Conservation (phyloP, 1,284 basidiomycete species). For the Meripilus lineatus region DNA sequence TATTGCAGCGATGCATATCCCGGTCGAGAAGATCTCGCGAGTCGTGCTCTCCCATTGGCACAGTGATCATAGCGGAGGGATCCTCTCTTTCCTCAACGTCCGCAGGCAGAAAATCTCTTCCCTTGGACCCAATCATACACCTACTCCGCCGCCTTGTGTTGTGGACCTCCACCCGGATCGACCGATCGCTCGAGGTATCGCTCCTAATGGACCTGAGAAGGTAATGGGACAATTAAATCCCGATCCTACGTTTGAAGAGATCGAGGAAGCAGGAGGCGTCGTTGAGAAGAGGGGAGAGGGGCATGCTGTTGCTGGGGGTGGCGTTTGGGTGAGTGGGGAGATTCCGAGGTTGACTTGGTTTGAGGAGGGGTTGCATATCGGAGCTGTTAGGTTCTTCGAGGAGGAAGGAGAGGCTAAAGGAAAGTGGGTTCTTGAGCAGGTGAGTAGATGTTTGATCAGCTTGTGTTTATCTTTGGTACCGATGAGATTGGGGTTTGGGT, state of each 20-base stretch:
- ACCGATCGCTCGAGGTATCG: conserved; percentile 70
- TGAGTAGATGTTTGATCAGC: conserved; percentile 25
- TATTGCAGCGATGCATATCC: conserved; percentile 52
- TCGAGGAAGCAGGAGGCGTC: conserved; percentile 48
- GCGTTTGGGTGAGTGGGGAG: conserved; percentile 75
- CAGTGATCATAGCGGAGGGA: conserved; percentile 74
- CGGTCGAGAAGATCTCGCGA: conserved; percentile 50
- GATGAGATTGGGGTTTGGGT: background rate
- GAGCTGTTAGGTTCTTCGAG: conserved; percentile 62
- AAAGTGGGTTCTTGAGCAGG: conserved; percentile 61
- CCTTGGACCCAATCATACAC: background rate
- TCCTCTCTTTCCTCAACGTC: conserved; percentile 55
- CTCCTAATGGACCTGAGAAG: conserved; percentile 50
- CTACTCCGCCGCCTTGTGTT: conserved; percentile 24
- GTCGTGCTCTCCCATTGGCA: conserved; percentile 82
- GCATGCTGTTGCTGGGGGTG: conserved; percentile 57
- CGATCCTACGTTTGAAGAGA: conserved; percentile 70
- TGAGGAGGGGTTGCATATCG: conserved; percentile 64
- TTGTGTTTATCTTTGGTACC: too few relatives aligned
- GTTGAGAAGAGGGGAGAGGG: conserved; percentile 53
- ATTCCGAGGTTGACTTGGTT: conserved; percentile 67
- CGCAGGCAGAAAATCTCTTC: conserved; percentile 20
- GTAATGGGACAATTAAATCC: conserved; percentile 55
- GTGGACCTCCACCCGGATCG: conserved; percentile 76
- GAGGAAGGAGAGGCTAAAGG: conserved; percentile 30